phyloP scores from a whole-genome alignment of 1,139 yeast species.

The Debaryomyces robertsiae region DNA sequence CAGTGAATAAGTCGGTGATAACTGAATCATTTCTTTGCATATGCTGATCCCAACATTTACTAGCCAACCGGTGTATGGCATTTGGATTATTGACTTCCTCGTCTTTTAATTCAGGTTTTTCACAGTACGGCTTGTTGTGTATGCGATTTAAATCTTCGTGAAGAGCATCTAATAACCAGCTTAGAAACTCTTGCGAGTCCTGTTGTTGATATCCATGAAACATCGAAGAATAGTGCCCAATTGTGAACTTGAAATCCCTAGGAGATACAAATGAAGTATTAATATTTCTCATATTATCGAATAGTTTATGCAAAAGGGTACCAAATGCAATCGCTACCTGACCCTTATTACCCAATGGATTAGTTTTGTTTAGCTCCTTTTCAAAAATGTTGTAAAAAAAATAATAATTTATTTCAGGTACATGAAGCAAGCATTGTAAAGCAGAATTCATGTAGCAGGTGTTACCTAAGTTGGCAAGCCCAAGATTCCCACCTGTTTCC shows the following conservation, averaged over 20 bases:
- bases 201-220: constrained; percentile 91
- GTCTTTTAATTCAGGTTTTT: constrained; percentile 77
- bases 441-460: constrained; percentile 98
- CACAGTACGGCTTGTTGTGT: constrained; percentile 78
- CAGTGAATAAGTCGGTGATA: constrained; percentile 84
- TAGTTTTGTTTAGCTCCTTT: constrained; percentile 68
- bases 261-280: constrained; percentile 47
- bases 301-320: constrained; percentile 59
- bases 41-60: constrained; percentile 80
- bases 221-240: constrained; percentile 79
- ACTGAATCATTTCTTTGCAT: constrained; percentile 82
- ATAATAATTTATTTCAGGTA: constrained; percentile 80
- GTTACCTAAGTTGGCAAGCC: constrained; percentile 84
- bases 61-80: constrained; percentile 65
- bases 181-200: constrained; percentile 92
- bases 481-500: constrained; percentile 45
- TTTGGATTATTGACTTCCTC: constrained; percentile 57
- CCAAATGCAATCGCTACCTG: constrained; percentile 79
- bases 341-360: constrained; percentile 82
- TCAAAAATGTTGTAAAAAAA: constrained; percentile 65
- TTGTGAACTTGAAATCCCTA: constrained; percentile 71
- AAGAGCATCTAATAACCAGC: constrained; percentile 85
- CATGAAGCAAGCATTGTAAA: constrained; percentile 82
- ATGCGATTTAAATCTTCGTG: constrained; percentile 93
- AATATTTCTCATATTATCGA: constrained; percentile 29